Evolutionary conservation across 805 yeast genomes (phyloP).

Genomic region (Blastobotrys peoriensis): DNA sequence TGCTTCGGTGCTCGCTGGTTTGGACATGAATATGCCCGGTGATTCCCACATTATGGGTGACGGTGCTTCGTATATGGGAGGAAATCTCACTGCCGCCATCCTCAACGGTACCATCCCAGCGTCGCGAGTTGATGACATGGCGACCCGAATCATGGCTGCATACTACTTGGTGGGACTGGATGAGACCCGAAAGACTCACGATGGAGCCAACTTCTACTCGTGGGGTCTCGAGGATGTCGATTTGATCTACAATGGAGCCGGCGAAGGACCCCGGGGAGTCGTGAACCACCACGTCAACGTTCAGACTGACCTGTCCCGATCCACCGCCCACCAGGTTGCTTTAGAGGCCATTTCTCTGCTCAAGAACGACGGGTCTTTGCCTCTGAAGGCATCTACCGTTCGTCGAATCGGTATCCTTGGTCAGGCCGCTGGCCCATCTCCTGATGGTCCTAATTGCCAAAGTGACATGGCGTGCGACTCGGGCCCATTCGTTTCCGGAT

Average conservation of each 20-base stretch:
- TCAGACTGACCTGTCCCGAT: slow-evolving; percentile 39
- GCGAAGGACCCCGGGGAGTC: slow-evolving; percentile 46
- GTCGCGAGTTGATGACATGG: slow-evolving; percentile 56
- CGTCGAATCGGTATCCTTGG: slow-evolving; percentile 44
- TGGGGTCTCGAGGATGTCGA: slow-evolving; percentile 47
- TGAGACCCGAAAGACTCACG: slow-evolving; percentile 15
- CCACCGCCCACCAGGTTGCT: slow-evolving; percentile 48
- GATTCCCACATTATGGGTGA: slow-evolving; percentile 23
- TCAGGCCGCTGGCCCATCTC: slow-evolving; percentile 45
- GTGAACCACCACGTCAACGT: slow-evolving; percentile 53
- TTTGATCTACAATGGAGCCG: slow-evolving; percentile 30
- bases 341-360: slow-evolving; percentile 51
- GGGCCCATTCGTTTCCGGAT: slow-evolving; percentile 53
- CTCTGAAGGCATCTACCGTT: slow-evolving; percentile 44
- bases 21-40: slow-evolving; percentile 51
- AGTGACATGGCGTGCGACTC: slow-evolving; percentile 47
- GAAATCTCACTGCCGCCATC: slow-evolving; percentile 48
- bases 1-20: slow-evolving; percentile 47
- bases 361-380: slow-evolving; percentile 50
- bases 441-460: slow-evolving; percentile 45
- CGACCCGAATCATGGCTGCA: slow-evolving; percentile 50
- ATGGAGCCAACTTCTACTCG: slow-evolving; percentile 49
- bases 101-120: slow-evolving; percentile 51
- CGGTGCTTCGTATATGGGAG: slow-evolving; percentile 56
- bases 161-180: slow-evolving; percentile 41